Evolutionary conservation across 78 protist genomes (phyloP).

Genomic region (Protostelium mycophagum): DNA sequence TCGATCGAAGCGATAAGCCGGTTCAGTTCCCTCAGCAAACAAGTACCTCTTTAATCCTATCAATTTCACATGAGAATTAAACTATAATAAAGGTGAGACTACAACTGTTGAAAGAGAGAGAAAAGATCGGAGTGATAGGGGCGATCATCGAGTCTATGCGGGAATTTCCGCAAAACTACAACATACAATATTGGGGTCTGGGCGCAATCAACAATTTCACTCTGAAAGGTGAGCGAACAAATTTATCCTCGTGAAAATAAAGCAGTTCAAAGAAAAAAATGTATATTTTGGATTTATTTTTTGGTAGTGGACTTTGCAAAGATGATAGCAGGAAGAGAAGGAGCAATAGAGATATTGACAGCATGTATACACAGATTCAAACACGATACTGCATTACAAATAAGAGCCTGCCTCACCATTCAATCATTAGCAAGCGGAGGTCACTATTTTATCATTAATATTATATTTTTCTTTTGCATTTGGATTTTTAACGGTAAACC

Average conservation of each 20-base stretch:
- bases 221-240: background rate
- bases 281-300: background rate
- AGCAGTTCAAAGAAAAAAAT: background rate
- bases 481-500: too few relatives aligned
- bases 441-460: too few relatives aligned
- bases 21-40: background rate
- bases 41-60: background rate
- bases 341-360: background rate
- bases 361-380: background rate
- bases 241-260: too few relatives aligned
- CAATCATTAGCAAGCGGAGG: background rate
- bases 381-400: background rate
- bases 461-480: too few relatives aligned
- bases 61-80: background rate
- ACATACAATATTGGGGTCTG: background rate
- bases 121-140: background rate
- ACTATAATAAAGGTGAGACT: background rate
- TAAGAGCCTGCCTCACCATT: background rate
- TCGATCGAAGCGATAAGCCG: background rate
- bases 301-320: background rate
- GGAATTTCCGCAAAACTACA: background rate
- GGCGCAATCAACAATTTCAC: background rate
- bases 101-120: background rate
- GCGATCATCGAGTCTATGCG: background rate
- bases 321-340: background rate